Evolutionary conservation across 495 filamentous ascomycete genomes (phyloP).

Genomic region (Friedmanniomyces endolithicus): DNA sequence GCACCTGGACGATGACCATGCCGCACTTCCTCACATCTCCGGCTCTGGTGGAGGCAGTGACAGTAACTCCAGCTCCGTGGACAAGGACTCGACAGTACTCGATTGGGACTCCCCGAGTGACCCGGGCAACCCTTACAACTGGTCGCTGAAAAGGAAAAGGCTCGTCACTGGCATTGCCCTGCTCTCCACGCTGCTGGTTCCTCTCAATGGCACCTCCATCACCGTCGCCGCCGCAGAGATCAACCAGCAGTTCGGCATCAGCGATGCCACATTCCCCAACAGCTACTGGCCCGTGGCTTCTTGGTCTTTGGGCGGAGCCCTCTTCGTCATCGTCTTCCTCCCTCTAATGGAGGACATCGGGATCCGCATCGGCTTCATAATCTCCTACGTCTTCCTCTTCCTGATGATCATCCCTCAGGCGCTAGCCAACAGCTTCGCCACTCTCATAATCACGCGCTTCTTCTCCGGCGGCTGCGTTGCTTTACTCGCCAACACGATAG

Average conservation of each 20-base stretch:
- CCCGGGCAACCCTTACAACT: constrained; percentile 27
- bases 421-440: constrained; percentile 39
- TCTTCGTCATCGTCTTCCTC: constrained; percentile 36
- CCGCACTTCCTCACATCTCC: neutral
- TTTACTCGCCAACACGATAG: constrained; percentile 36
- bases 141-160: constrained; percentile 23
- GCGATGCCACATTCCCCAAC: constrained; percentile 38
- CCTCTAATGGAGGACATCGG: constrained; percentile 44
- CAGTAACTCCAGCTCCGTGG: neutral
- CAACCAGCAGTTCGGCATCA: constrained; percentile 26
- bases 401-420: constrained; percentile 39
- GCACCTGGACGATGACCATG: neutral
- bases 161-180: constrained; percentile 23
- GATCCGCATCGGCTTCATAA: constrained; percentile 35
- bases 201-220: constrained; percentile 20
- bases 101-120: constrained; percentile 23
- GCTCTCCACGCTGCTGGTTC: constrained; percentile 15
- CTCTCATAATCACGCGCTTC: constrained; percentile 37
- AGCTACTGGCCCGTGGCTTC: constrained; percentile 41
- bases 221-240: constrained; percentile 12
- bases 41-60: neutral
- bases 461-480: constrained; percentile 38
- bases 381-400: constrained; percentile 35
- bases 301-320: constrained; percentile 40
- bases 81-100: constrained; percentile 9